These are phyloP conservation scores for Penicillium antarcticum DNA, from an alignment of 495 filamentous ascomycete genomes.

Conservation along the genomic window DNA sequence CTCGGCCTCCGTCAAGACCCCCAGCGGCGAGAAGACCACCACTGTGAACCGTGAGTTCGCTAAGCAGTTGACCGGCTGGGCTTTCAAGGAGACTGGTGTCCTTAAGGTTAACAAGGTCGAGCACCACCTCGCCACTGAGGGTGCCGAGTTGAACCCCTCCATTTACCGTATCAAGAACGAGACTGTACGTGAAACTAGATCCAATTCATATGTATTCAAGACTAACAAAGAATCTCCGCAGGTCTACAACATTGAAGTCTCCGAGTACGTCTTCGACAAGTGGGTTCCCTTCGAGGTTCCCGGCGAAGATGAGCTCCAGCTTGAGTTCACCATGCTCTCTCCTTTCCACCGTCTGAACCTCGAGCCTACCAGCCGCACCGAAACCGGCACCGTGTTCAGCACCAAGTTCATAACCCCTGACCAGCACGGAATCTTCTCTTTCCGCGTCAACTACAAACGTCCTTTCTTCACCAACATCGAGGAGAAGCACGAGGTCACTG, in stretches of 20 bases:
- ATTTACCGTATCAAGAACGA: conserved; percentile 98
- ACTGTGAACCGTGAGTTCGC: conserved; percentile 85
- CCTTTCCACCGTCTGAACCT: conserved; percentile 93
- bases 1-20: conserved; percentile 68
- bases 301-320: conserved; percentile 69
- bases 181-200: conserved; percentile 61
- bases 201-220: conserved; percentile 4
- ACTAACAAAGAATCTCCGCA: conserved; percentile 36
- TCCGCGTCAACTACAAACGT: conserved; percentile 92
- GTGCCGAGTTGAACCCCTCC: conserved; percentile 64
- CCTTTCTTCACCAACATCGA: conserved; percentile 87
- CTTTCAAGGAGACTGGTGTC: conserved; percentile 91
- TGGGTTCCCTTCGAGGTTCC: conserved; percentile 73
- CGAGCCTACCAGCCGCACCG: conserved; percentile 50
- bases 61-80: conserved; percentile 79
- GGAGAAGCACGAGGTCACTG: conserved; percentile 91
- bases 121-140: conserved; percentile 64
- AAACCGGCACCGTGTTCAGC: conserved; percentile 70
- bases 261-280: conserved; percentile 70
- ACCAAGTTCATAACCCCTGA: conserved; percentile 80
- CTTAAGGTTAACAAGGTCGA: conserved; percentile 78
- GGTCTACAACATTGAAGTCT: conserved; percentile 85
- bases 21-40: conserved; percentile 50
- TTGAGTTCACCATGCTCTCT: conserved; percentile 98
- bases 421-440: conserved; percentile 98